Evolutionary conservation across 805 yeast species (phyloP), one percentile per base, ranked within the genome.

Genomic region (Kluyveromyces starmeri): DNA sequence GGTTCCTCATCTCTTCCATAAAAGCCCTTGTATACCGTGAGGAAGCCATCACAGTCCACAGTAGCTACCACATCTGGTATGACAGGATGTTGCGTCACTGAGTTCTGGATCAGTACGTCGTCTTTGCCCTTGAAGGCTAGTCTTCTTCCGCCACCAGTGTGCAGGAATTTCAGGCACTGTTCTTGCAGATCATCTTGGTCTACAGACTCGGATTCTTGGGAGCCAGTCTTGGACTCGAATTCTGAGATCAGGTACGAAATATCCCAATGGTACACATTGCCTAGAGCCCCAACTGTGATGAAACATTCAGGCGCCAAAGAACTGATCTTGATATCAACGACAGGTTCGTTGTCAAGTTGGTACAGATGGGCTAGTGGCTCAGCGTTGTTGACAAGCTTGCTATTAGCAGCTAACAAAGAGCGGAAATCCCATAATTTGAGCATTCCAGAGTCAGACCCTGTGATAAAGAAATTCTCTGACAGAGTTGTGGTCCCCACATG

Each of bases 191-290:
- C 44, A 36, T 48, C 53, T 27, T 46, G 45, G 4, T 42, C 41
- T 45, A 70, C 67, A 13, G 69, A 48, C 42, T 74, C 83, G 11
- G 64, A 58, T 28, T 60, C 64, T 3, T 61, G 72, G 16, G 50
- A 57, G 4, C 61, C 67, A n/a, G 59, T 68, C 12, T 61, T 67
- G 13, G 64, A 72, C 7, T 59, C 68, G 20, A 65, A 69, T 20
- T 62, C 70, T 19, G 67, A 65, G 17, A 56, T 58, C 29, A 52
- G 57, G 25, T 45, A 61, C 40, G 63, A 68, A 23, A 53, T 35
- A 36, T 55, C 55, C 61, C 61, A 56, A 17, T 56, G 61, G 38
- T 56, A 53, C 6, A 56, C 52, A 28, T 53, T 53, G 17, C 60
- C 61, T 7, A 51, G 42, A 12, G 47, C 49, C 22, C 61, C 60